A percentile compares a stretch with the other conserved stretches of the same genome.
Evolutionary conservation across 345 rosid genomes (phyloP).

Genomic region (Eucalyptus cloeziana): DNA sequence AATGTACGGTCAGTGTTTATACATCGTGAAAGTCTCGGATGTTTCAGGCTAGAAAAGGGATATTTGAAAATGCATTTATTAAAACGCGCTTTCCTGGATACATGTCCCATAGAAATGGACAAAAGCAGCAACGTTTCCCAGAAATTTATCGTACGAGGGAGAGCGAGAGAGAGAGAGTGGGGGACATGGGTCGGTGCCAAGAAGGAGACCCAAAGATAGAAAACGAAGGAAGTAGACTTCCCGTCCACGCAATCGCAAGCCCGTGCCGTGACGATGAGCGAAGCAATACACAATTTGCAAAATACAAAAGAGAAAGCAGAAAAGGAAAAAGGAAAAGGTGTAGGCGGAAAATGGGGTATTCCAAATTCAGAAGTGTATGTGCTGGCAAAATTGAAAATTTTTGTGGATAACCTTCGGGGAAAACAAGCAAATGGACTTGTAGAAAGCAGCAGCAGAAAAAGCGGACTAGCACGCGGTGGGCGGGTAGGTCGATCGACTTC

Average conservation of each 20-base stretch:
- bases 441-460: not conserved
- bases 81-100: not conserved
- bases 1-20: not conserved
- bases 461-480: not conserved
- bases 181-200: constrained; percentile 3
- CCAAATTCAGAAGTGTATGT: not conserved
- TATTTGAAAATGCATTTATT: not conserved
- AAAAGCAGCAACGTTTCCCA: not conserved
- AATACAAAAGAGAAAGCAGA: not conserved
- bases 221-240: constrained; percentile 1
- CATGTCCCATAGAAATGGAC: not conserved
- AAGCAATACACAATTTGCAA: not conserved
- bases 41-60: not conserved
- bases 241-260: constrained; percentile 21
- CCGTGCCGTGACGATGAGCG: not conserved
- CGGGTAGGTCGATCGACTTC: not conserved
- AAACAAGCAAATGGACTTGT: not conserved
- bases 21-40: not conserved
- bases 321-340: no score
- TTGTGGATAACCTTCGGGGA: not conserved
- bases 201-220: not conserved
- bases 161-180: not conserved
- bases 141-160: not conserved
- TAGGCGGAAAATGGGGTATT: not conserved
- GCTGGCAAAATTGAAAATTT: not conserved